Evolutionary conservation across 2,329 filamentous ascomycete genomes (phyloP).

Genomic region (Curvularia verruculosa): DNA sequence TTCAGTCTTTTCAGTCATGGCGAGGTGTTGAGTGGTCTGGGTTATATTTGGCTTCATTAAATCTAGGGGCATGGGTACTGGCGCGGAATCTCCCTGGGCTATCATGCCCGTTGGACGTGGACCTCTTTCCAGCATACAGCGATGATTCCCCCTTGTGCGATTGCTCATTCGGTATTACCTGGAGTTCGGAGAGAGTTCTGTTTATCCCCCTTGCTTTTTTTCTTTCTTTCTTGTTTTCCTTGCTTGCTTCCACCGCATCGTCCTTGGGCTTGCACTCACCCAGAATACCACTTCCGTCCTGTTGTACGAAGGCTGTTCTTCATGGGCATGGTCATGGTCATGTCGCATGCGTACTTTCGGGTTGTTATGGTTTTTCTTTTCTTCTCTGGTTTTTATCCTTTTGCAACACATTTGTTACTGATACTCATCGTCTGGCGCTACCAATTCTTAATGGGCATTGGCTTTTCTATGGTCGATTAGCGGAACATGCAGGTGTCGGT

Average conservation of each 20-base stretch:
- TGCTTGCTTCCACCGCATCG: slow-evolving; percentile 11
- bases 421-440: slow-evolving; percentile 40
- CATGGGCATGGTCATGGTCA: slow-evolving; percentile 18
- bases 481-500: slow-evolving; percentile 22
- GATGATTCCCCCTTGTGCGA: slow-evolving; percentile 53
- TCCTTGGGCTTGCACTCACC: slow-evolving; percentile 8
- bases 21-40: slow-evolving; percentile 48
- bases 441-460: slow-evolving; percentile 33
- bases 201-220: too few relatives aligned
- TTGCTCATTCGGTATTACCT: slow-evolving; percentile 37
- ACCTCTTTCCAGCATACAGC: slow-evolving; percentile 52
- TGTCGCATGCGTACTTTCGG: slow-evolving; percentile 15
- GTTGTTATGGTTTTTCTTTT: slow-evolving; percentile 5
- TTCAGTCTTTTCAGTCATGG: slow-evolving; percentile 53
- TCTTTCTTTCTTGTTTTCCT: slow-evolving; percentile 8
- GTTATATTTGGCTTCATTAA: slow-evolving; percentile 40
- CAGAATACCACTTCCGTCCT: slow-evolving; percentile 19
- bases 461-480: slow-evolving; percentile 31
- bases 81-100: slow-evolving; percentile 45
- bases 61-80: slow-evolving; percentile 49
- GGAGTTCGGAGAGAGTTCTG: slow-evolving; percentile 34
- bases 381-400: background rate
- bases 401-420: background rate
- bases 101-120: slow-evolving; percentile 44
- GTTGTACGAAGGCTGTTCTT: slow-evolving; percentile 26